Percentiles rank a stretch among this genome's conserved stretches.
Conservation (phyloP, 2,329 filamentous ascomycete species). For the Colletotrichum cuscutae region DNA sequence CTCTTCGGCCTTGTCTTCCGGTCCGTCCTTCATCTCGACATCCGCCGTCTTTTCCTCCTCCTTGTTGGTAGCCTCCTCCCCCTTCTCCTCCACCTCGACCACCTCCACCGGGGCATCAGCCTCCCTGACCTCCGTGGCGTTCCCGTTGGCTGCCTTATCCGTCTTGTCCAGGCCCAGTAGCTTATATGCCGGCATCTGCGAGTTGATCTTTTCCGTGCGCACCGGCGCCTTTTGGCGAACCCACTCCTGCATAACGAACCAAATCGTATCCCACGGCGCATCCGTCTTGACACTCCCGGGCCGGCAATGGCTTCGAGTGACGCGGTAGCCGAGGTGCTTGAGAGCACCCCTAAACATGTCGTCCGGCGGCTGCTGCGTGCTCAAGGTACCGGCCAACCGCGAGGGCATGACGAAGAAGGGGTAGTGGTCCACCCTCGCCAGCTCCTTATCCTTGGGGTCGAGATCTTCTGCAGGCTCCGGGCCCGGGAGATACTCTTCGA, state of each 20-base stretch:
- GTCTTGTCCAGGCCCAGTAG: slow-evolving; percentile 66
- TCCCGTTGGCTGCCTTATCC: slow-evolving; percentile 42
- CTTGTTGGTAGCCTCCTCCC: slow-evolving; percentile 36
- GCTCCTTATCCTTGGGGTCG: slow-evolving; percentile 57
- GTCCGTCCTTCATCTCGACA: slow-evolving; percentile 43
- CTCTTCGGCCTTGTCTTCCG: slow-evolving; percentile 36
- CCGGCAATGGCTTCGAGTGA: slow-evolving; percentile 88
- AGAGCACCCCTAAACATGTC: slow-evolving; percentile 85
- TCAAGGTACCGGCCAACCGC: slow-evolving; percentile 78
- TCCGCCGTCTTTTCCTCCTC: slow-evolving; percentile 48
- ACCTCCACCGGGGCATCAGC: slow-evolving; percentile 40
- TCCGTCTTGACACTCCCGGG: slow-evolving; percentile 93
- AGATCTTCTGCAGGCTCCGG: slow-evolving; percentile 50
- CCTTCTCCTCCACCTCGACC: slow-evolving; percentile 43
- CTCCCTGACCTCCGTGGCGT: slow-evolving; percentile 33
- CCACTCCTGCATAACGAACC: slow-evolving; percentile 96
- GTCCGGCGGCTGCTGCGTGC: slow-evolving; percentile 82
- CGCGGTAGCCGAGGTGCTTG: slow-evolving; percentile 81
- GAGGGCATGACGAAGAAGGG: slow-evolving; percentile 91
- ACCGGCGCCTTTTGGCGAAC: slow-evolving; percentile 82
- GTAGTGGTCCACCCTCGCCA: slow-evolving; percentile 75
- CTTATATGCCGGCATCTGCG: slow-evolving; percentile 75
- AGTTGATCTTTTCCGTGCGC: slow-evolving; percentile 76
- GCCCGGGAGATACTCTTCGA: slow-evolving; percentile 73
- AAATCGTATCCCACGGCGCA: slow-evolving; percentile 88